Evolutionary conservation across 768 basidiomycete genomes (phyloP), one percentile per base, ranked within the genome.

Genomic region (Xerocomellus chrysenteron): DNA sequence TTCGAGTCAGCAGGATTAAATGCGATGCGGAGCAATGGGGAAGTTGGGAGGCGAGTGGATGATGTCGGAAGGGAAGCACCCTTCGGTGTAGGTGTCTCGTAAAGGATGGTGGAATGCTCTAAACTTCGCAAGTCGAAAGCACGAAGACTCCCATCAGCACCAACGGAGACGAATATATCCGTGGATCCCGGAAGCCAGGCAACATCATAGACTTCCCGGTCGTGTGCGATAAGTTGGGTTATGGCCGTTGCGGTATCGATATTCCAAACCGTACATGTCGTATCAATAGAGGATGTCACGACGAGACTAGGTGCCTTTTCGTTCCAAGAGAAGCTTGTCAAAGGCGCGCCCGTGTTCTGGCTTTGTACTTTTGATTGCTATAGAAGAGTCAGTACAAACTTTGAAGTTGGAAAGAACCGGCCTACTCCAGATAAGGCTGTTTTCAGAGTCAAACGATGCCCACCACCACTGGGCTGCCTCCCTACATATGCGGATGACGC

Each of bases 201-300:
- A 41, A 97, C 94, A 69, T 98, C 94, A 75, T 95, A 96, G 14
- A 94, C 94, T 75, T 95, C 90, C 46, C 92, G 85, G 78, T 98
- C 94, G 73, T 97, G 96, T 0, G 96, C 94, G 66, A 97, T 96
- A 57, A 99, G 85, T 72, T 98, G 97, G 3, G 97, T 99, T 68
- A 98, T 85, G 26, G 97, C 96, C 8, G 90, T 87, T 26, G 86
- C 84, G 4, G 92, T 92, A 65, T 96, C 90, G 68, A 99, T 92
- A 73, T 99, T 97, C 97, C 97, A 99, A 24, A 98, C 90, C 2
- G 97, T 98, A 71, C 96, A 98, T 14, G 95, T 97, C 49, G 97
- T 99, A 69, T 99, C 97, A 65, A 98, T 96, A 9, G 94, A 97
- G 24, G 96, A 95, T 7, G 97, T 99, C 37, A 98, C 96, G 64